Evolutionary conservation across 1,284 basidiomycete genomes (phyloP), one percentile per base, ranked within the genome.

Genomic region (Microbotryum saponariae): DNA sequence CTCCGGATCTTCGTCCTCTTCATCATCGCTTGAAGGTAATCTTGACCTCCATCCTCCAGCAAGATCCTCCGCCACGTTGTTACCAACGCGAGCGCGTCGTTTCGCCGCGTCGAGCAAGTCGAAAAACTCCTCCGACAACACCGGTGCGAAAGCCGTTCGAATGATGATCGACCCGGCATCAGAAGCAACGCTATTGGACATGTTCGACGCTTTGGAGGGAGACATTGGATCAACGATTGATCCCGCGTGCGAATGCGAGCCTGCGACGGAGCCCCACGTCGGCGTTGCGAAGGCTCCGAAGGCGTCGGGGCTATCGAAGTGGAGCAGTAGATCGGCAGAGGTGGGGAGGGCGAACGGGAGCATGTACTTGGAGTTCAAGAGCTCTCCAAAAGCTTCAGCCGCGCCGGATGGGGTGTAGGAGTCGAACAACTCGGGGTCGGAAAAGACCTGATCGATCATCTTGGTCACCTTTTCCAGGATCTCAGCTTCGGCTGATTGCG

Each of bases 281-380:
- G 42, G 33, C 3, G 44, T 21, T 5, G 66, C 61, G 47, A 66
- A 66, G 6, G 67, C 62, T 6, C 67, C 67, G 31, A 68, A 68
- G 12, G 65, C 65, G 9, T 61, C 64, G 5, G 59, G 58, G 20
- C 33, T 18, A 44, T 54, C 47, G 20, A 63, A 61, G 59, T 60
- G 56, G 61, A 69, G 31, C 52, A 69, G 61, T 57, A 67, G 50
- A 21, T 64, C 61, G 23, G 65, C 58, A 1, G 65, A 59, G 9
- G 62, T 59, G 2, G 67, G 67, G 20, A 69, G 54, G 12, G 67
- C 65, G 56, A 69, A 67, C 3, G 67, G 67, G 5, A 68, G 64
- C 67, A 69, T 69, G 54, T 60, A 64, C 27, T 65, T 54, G 23
- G 67, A 69, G 37, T 69, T 69, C 49, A 69, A 63, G 33, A 69